Percentiles rank a stretch among this genome's conserved stretches.
Conservation (phyloP, 2,329 filamentous ascomycete species). For the Aspergillus eucalypticola region DNA sequence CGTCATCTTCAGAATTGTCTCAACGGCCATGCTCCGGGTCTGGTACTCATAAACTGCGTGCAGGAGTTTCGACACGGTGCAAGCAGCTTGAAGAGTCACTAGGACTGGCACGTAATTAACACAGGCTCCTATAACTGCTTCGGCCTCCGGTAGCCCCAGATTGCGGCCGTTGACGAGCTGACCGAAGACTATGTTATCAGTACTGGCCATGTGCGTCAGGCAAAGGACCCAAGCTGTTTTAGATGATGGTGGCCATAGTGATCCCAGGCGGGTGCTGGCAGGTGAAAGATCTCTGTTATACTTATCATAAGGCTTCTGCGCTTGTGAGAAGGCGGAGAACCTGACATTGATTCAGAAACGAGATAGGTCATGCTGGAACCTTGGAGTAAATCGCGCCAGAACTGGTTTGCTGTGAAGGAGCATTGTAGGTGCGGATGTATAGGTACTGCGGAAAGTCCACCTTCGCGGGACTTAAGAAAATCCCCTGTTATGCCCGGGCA, state of each 20-base stretch:
- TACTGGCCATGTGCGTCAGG: slow-evolving; percentile 53
- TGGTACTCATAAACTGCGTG: slow-evolving; percentile 54
- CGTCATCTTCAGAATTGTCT: slow-evolving; percentile 54
- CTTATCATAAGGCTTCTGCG: no score
- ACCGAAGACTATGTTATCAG: slow-evolving; percentile 58
- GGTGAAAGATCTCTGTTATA: background rate
- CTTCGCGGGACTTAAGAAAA: no score
- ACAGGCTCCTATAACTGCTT: slow-evolving; percentile 29
- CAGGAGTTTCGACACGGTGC: slow-evolving; percentile 46
- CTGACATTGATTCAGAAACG: slow-evolving; percentile 10
- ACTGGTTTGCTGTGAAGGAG: no score
- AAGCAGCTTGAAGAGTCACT: slow-evolving; percentile 16
- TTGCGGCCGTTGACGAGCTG: slow-evolving; percentile 55
- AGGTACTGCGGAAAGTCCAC: no score
- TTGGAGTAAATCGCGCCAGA: no score
- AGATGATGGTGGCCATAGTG: slow-evolving; percentile 46
- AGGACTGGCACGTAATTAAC: slow-evolving; percentile 31
- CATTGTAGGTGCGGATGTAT: no score
- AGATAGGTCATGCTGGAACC: slow-evolving; percentile 6
- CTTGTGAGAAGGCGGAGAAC: background rate
- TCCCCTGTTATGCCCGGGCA: background rate
- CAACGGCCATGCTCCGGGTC: slow-evolving; percentile 50
- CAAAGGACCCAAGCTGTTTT: slow-evolving; percentile 61
- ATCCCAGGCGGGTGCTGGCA: slow-evolving; percentile 19
- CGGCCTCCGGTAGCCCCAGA: slow-evolving; percentile 38